Conservation (phyloP, 1,284 basidiomycete genomes). For the Leccinum fallax region DNA sequence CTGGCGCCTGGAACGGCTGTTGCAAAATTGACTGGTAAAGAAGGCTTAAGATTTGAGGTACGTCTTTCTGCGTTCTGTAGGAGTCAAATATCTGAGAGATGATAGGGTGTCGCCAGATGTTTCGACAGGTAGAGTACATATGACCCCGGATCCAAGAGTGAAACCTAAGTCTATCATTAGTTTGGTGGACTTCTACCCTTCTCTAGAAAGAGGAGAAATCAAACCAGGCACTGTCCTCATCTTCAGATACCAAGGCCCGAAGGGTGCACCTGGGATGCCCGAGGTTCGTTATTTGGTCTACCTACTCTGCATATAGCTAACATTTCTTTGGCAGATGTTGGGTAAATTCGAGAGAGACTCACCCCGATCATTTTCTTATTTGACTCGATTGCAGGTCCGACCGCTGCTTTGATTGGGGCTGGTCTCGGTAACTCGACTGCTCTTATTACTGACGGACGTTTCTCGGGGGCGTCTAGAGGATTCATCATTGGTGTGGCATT, state of each 20-base stretch:
- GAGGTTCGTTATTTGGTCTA: constrained; percentile 53
- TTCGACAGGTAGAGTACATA: constrained; percentile 60
- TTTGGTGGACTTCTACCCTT: constrained; percentile 81
- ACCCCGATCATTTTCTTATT: constrained; percentile 4
- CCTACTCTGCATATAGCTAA: constrained; percentile 3
- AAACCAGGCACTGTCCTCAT: constrained; percentile 86
- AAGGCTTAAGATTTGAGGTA: constrained; percentile 86
- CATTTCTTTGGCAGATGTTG: constrained; percentile 43
- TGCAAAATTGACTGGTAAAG: constrained; percentile 96
- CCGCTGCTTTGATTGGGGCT: constrained; percentile 90
- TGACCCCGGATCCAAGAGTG: not conserved
- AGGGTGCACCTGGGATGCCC: constrained; percentile 97
- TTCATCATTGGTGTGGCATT: constrained; percentile 60
- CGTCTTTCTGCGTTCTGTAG: constrained; percentile 15
- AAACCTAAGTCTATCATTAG: constrained; percentile 40
- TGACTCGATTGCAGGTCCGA: constrained; percentile 60
- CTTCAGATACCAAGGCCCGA: constrained; percentile 94
- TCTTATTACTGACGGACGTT: constrained; percentile 94
- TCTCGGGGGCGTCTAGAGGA: constrained; percentile 79
- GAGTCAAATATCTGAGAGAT: constrained; percentile 4
- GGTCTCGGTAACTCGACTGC: constrained; percentile 91
- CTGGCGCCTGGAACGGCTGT: constrained; percentile 91
- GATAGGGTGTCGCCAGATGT: constrained; percentile 70
- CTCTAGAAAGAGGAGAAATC: constrained; percentile 83
- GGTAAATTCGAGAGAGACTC: constrained; percentile 36